Evolutionary conservation across 805 yeast species (phyloP).

Genomic region (Priceomyces fermenticarens): DNA sequence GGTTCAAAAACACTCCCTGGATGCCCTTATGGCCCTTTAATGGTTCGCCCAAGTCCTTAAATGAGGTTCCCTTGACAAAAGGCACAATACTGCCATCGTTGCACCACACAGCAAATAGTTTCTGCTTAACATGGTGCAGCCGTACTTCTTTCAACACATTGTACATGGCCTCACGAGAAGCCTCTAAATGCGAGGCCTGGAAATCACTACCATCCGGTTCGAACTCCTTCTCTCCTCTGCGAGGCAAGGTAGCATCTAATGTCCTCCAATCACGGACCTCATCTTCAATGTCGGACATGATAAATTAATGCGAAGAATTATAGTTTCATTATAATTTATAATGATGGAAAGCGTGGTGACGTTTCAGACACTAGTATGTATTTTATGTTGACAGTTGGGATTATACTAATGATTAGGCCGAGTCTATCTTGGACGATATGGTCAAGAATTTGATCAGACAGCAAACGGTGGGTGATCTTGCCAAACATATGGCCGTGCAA

Average conservation of each 20-base stretch:
- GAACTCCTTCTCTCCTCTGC: conserved; percentile 80
- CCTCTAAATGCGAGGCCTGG: conserved; percentile 47
- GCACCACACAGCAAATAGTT: conserved; percentile 49
- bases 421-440: conserved; percentile 34
- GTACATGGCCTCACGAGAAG: conserved; percentile 70
- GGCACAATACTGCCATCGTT: conserved; percentile 28
- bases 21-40: conserved; percentile 14
- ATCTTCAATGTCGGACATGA: conserved; percentile 16
- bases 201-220: conserved; percentile 72
- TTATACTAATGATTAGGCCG: conserved; percentile 28
- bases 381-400: background rate
- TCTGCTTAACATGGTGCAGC: conserved; percentile 47
- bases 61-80: conserved; percentile 65
- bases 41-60: conserved; percentile 69
- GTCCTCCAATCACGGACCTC: conserved; percentile 36
- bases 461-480: conserved; percentile 22
- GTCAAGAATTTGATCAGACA: conserved; percentile 29
- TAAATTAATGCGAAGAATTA: background rate
- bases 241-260: conserved; percentile 42
- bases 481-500: conserved; percentile 19
- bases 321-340: background rate
- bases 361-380: conserved; percentile 19
- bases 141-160: conserved; percentile 54
- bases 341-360: conserved; percentile 19
- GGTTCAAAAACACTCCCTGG: conserved; percentile 46